These are phyloP conservation scores for Neurospora africana DNA, from an alignment of 495 filamentous ascomycete species.

Conservation along the genomic window DNA sequence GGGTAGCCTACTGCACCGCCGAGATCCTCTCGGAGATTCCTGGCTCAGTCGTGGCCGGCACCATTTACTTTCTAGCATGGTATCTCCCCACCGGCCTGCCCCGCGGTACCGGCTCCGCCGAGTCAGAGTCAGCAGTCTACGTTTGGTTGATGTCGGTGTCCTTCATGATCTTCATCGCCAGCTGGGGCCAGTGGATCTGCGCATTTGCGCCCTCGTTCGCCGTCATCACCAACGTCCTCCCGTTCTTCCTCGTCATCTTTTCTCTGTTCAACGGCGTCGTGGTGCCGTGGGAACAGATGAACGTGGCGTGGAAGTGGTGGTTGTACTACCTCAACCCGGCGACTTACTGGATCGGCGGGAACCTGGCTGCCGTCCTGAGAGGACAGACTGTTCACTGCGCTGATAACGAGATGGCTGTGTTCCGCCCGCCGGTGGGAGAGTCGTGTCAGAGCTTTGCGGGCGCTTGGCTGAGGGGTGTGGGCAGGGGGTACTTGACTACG, in stretches of 20 bases:
- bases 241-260: conserved; percentile 75
- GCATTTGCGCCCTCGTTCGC: conserved; percentile 73
- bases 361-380: conserved; percentile 52
- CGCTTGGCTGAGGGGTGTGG: conserved; percentile 37
- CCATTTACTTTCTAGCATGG: conserved; percentile 69
- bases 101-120: conserved; percentile 12
- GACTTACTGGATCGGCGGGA: conserved; percentile 65
- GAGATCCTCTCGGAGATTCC: conserved; percentile 71
- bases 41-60: conserved; percentile 47
- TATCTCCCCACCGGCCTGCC: conserved; percentile 71
- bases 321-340: conserved; percentile 58
- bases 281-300: conserved; percentile 46
- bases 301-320: conserved; percentile 73
- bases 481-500: conserved; percentile 46
- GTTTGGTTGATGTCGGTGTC: conserved; percentile 80
- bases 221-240: conserved; percentile 62
- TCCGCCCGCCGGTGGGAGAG: conserved; percentile 51
- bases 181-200: conserved; percentile 79
- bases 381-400: conserved; percentile 47
- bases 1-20: conserved; percentile 72
- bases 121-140: conserved; percentile 59
- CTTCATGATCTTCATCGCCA: conserved; percentile 68
- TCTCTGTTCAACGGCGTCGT: conserved; percentile 67
- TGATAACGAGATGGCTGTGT: conserved; percentile 50
- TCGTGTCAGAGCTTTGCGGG: conserved; percentile 53